phyloP scores from a whole-genome alignment of 176 grass and related monocot genomes.

The Zoysia pacifica region DNA sequence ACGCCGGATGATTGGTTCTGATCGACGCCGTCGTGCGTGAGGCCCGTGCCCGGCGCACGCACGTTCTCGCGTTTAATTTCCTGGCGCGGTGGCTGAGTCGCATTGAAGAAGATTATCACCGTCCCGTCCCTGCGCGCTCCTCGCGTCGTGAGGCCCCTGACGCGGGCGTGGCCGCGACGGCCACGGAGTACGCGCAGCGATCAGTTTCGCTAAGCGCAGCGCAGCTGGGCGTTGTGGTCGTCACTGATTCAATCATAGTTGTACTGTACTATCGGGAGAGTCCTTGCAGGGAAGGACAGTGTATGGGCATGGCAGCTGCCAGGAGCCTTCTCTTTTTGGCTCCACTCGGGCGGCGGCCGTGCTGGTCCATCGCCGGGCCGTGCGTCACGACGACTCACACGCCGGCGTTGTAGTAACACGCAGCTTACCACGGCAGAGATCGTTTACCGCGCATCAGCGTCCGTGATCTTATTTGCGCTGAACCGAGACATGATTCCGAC shows the following conservation, averaged over 20 bases:
- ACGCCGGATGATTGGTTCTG: neutral
- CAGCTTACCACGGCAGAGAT: neutral
- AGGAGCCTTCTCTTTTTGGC: conserved; percentile 29
- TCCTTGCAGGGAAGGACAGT: neutral
- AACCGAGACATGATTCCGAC: neutral
- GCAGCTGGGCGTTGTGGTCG: neutral
- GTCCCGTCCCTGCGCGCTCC: neutral
- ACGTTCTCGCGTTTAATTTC: conserved; percentile 19
- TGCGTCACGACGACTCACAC: neutral
- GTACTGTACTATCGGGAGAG: neutral
- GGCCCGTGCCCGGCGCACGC: neutral
- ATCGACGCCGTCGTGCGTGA: neutral
- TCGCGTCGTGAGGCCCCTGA: conserved; percentile 3
- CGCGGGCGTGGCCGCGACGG: neutral
- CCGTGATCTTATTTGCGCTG: neutral
- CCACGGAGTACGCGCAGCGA: neutral
- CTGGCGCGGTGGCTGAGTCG: neutral
- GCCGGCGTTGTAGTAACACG: neutral
- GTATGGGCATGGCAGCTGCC: neutral
- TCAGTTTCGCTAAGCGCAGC: neutral
- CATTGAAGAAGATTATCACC: neutral
- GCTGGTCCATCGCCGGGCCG: neutral
- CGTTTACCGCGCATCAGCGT: neutral
- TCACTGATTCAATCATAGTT: conserved; percentile 16
- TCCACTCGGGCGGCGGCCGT: neutral